Base-by-base conservation (phyloP, 139 green algal species). In the Chlorella vulgaris region DNA sequence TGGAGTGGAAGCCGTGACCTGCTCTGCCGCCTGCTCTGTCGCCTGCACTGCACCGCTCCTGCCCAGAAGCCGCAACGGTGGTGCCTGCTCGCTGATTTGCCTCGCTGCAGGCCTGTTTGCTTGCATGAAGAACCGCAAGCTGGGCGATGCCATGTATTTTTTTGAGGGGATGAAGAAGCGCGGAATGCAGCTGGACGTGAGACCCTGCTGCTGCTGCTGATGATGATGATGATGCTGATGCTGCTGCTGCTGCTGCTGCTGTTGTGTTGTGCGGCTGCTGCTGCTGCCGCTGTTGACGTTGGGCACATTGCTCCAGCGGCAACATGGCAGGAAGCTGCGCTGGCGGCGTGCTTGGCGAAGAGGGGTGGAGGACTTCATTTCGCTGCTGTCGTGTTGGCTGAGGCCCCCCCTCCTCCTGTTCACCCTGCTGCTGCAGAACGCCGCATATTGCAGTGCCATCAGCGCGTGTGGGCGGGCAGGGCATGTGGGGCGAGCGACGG, bases 141-240 rank as follows among this genome's bases (percentile, higher is more conserved):
- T 85, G 73, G 81, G 81, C 2, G 81, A 85, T 28, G 75, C 81
- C 13, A 63, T 85, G 81, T 85, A 43, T 47, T 85, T 81, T 29
- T 85, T 68, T 6, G 35, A 81, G 40, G 70, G 74, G 61, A 85
- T 85, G 81, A 36, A 82, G 81, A 71, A 73, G 31, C 43, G 38
- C 1, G 81, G 81, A 8, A 63, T 85, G 24, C 8, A 69, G 80
- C 70, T 36, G 2, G 80, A 85, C 36, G 80, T 85, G 80, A 81
- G 80, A 10, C n/a, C n/a, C n/a, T n/a, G n/a, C n/a, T n/a, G n/a
- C n/a, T 65, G 35, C 31, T n/a, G n/a, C n/a, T n/a, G n/a, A n/a
- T n/a, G n/a, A n/a, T n/a, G n/a, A n/a, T n/a, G 61, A 28, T 10
- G 3, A 18, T 24, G 61, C 3, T 33, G 4, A 7, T 36, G 61